A percentile compares a stretch with the other conserved stretches of the same genome.
These are phyloP conservation scores for Phtheirospermum japonicum DNA, from an alignment of 257 asterid species.

Conservation along the genomic window DNA sequence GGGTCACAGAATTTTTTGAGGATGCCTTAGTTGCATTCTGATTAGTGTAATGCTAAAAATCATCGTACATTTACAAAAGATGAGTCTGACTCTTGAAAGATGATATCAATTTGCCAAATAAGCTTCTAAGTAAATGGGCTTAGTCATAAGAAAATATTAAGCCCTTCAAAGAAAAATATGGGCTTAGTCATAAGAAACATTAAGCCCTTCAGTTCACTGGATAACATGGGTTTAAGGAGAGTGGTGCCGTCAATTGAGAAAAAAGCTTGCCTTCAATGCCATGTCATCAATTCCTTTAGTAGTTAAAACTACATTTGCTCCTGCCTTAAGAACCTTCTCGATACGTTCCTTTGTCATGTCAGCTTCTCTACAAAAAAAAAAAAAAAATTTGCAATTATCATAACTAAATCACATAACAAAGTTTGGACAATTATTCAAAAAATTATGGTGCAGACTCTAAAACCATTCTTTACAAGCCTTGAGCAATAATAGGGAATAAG, in stretches of 20 bases:
- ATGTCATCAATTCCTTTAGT: constrained; percentile 98
- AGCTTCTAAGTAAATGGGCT: no score
- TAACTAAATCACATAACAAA: constrained; percentile 10
- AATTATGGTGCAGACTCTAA: constrained; percentile 14
- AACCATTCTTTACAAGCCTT: constrained; percentile 1
- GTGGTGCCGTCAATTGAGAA: background rate
- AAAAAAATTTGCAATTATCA: background rate
- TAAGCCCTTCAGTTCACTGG: no score
- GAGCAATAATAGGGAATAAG: constrained; percentile 1
- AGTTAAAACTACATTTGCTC: constrained; percentile 93
- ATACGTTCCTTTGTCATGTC: constrained; percentile 96
- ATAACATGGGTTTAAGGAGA: constrained; percentile 2
- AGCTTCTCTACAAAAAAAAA: constrained; percentile 67
- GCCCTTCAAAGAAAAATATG: no score
- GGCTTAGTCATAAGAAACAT: no score
- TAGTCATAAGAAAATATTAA: no score
- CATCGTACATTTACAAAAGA: no score
- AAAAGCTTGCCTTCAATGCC: constrained; percentile 83
- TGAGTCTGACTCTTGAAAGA: no score
- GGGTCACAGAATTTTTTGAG: background rate
- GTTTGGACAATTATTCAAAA: background rate
- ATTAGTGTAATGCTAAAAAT: background rate
- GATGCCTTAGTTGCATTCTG: background rate
- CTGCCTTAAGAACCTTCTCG: constrained; percentile 88
- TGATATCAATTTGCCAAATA: no score